phyloP scores from a whole-genome alignment of 495 filamentous ascomycete species.

The Penicillium daleae region DNA sequence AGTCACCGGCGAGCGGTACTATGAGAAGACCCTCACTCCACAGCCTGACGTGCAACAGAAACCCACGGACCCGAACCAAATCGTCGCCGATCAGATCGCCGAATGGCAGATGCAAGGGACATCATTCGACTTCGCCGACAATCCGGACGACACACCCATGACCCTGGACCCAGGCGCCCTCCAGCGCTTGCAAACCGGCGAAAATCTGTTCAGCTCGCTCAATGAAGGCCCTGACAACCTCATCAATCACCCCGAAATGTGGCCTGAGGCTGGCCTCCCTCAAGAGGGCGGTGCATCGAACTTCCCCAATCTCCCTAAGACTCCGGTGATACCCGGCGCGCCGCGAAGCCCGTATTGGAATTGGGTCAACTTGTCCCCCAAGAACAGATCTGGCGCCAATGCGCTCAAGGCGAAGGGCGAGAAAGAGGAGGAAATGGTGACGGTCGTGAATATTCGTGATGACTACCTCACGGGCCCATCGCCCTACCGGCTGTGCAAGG shows the following conservation, averaged over 20 bases:
- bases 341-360: neutral
- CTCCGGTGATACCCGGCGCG: neutral
- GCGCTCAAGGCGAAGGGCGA: neutral
- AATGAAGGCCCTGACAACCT: neutral
- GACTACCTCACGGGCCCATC: neutral
- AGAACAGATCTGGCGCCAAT: neutral
- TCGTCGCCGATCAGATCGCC: neutral
- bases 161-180: neutral
- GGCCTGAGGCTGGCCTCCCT: neutral
- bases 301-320: slow-evolving; percentile 2
- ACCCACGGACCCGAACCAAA: neutral
- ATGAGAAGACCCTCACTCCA: neutral
- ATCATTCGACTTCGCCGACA: neutral
- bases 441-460: neutral
- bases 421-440: neutral
- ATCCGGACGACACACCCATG: neutral
- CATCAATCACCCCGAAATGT: neutral
- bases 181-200: neutral
- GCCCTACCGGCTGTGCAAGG: neutral
- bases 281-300: neutral
- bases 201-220: neutral
- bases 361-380: neutral
- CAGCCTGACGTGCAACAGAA: neutral
- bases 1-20: slow-evolving; percentile 10
- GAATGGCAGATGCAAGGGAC: neutral